Evolutionary conservation across 2,329 filamentous ascomycete species (phyloP), one percentile per base, ranked within the genome.

Genomic region (Lizonia empirigonia): DNA sequence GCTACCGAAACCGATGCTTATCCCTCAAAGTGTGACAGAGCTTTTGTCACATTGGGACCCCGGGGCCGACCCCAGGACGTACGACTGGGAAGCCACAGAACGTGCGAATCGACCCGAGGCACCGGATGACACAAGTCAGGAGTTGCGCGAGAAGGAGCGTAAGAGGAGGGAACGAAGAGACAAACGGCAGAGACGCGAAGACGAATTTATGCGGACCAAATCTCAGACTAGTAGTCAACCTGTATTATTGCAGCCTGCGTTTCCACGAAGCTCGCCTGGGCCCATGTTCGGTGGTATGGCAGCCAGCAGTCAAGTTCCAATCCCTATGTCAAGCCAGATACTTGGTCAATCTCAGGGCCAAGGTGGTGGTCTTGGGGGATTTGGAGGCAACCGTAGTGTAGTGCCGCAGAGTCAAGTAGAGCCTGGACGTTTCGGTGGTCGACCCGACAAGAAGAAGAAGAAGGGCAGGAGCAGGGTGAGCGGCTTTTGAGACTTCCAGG

Each of bases 21-120:
- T 76, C 0, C 63, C 72, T 1, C 64, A 68, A 12, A 66, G 60
- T 13, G 61, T 77, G 5, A 62, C 57, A 18, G 67, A 70, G 32
- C 55, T 78, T 13, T 66, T 79, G 5, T 59, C 67, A 24, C 77
- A 79, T 47, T 80, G 77, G 77, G 55, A 64, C 7, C 30, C 64
- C 2, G 75, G 73, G 19, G 50, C 58, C 4, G 71, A 78, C 41
- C 75, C 74, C 1, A 55, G 42, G 3, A 54, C 53, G 5, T 80
- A 79, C 54, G 69, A 77, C 41, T 79, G 74, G 74, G 60, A 69
- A 18, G 55, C 68, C 1, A 69, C 63, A 3, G 71, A 71, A 20
- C 64, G 61, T 19, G 52, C 55, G 24, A 37, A 65, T n/a, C 59
- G 53, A 9, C 62, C 67, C 22, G 68, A 71, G 15, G 26, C 52